Evolutionary conservation across 352 stramenopile species (phyloP).

Genomic region (Pythium rishiriense): DNA sequence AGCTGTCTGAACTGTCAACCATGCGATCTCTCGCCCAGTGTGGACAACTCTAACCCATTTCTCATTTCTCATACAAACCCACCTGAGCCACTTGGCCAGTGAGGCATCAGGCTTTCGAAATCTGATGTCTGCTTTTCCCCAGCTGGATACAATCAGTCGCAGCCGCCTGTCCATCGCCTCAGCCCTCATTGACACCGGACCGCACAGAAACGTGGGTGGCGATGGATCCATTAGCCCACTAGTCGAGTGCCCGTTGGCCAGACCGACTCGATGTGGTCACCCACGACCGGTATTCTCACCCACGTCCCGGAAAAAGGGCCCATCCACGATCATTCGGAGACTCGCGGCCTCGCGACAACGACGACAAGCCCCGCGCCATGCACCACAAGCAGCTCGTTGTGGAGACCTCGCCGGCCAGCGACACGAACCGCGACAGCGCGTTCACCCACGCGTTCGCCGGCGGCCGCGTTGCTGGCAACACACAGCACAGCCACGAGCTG

Average conservation of each 20-base stretch:
- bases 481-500: slow-evolving; percentile 31
- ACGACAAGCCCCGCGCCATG: not conserved
- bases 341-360: not conserved
- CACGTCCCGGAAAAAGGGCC: too few species aligned
- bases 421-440: not conserved
- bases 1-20: too few species aligned
- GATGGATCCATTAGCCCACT: not conserved
- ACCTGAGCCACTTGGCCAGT: not conserved
- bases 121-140: not conserved
- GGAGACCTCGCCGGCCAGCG: not conserved
- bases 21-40: too few species aligned
- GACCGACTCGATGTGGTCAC: not conserved
- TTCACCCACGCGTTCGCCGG: not conserved
- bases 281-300: too few species aligned
- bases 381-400: not conserved
- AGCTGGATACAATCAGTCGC: not conserved
- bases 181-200: not conserved
- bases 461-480: not conserved
- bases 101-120: not conserved
- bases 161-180: not conserved
- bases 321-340: not conserved
- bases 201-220: not conserved
- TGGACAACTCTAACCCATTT: not conserved
- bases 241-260: too few species aligned
- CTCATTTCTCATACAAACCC: not conserved